Percentiles rank a stretch among this genome's conserved stretches.
phyloP scores from a whole-genome alignment of 2,329 filamentous ascomycete genomes.

The Diaporthe australafricana region DNA sequence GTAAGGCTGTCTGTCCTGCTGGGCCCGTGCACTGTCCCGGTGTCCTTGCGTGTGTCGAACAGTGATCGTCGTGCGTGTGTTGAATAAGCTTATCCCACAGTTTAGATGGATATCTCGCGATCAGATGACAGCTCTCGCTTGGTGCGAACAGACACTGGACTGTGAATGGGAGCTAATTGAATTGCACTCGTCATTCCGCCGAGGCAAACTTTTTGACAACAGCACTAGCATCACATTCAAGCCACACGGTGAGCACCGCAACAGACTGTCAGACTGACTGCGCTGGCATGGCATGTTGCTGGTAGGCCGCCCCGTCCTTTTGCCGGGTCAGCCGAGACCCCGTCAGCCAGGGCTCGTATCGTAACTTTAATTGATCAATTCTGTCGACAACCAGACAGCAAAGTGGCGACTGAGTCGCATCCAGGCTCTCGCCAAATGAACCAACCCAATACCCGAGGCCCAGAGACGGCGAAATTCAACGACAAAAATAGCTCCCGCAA shows the following conservation, averaged over 20 bases:
- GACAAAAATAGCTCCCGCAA: constrained; percentile 11
- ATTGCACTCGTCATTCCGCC: neutral
- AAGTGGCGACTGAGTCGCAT: constrained; percentile 21
- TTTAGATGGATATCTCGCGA: constrained; percentile 4
- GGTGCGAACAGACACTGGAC: constrained; percentile 17
- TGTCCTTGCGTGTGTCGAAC: constrained; percentile 9
- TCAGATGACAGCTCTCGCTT: constrained; percentile 26
- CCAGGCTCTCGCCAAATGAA: constrained; percentile 4
- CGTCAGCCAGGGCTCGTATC: constrained; percentile 21
- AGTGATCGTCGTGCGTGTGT: constrained; percentile 9
- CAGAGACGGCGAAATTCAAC: neutral
- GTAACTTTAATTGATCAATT: constrained; percentile 25
- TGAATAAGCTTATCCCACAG: constrained; percentile 27
- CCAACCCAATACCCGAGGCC: neutral
- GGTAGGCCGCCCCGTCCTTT: neutral
- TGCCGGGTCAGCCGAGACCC: constrained; percentile 24
- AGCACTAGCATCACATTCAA: neutral
- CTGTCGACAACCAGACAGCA: constrained; percentile 6
- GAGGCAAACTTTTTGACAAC: neutral
- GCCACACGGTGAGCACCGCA: neutral
- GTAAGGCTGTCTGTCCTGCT: neutral
- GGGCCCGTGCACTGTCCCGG: constrained; percentile 14
- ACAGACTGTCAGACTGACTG: neutral
- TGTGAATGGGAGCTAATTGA: neutral
- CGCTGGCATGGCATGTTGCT: neutral